Evolutionary conservation across 345 rosid genomes (phyloP).

Genomic region (Theobroma cacao): DNA sequence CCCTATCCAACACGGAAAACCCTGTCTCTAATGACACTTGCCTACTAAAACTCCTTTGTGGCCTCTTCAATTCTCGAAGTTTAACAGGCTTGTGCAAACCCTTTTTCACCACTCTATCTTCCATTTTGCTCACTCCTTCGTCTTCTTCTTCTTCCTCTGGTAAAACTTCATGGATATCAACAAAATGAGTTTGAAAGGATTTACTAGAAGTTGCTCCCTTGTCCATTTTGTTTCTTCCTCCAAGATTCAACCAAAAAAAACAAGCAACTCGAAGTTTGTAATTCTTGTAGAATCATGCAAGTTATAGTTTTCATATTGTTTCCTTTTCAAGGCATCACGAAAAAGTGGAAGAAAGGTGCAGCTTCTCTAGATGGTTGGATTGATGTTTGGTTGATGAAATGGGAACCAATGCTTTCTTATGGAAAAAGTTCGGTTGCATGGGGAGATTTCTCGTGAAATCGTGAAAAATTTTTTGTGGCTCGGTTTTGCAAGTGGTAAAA

Average conservation of each 20-base stretch:
- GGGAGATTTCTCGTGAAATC: slow-evolving; percentile 4
- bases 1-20: slow-evolving; percentile 59
- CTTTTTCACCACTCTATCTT: slow-evolving; percentile 22
- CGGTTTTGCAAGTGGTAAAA: neutral
- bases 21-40: slow-evolving; percentile 91
- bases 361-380: neutral
- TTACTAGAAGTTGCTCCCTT: neutral
- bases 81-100: slow-evolving; percentile 28
- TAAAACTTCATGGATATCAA: slow-evolving; percentile 66
- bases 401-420: slow-evolving; percentile 1
- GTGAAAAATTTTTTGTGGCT: neutral
- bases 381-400: neutral
- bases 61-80: slow-evolving; percentile 43
- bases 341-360: neutral
- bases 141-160: slow-evolving; percentile 50
- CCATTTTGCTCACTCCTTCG: slow-evolving; percentile 31
- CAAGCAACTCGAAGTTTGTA: neutral
- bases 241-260: neutral
- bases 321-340: neutral
- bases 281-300: neutral
- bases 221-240: neutral
- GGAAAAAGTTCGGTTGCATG: neutral
- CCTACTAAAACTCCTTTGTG: slow-evolving; percentile 51
- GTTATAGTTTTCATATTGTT: neutral
- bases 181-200: slow-evolving; percentile 35